These are phyloP conservation scores for Babesia ovata DNA, from an alignment of 169 alveolate species.

Conservation along the genomic window DNA sequence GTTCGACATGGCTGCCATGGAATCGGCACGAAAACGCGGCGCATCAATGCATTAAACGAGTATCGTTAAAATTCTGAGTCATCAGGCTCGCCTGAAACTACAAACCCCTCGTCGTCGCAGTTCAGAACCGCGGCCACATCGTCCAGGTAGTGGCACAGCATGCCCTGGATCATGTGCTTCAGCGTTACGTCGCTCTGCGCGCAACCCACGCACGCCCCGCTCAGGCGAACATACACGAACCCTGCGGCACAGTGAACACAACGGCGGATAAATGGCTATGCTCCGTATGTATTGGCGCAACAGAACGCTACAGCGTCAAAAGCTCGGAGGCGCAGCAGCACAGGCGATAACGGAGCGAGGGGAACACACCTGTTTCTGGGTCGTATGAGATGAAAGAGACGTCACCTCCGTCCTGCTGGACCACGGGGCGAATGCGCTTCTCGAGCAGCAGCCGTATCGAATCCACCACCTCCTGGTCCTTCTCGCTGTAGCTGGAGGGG, in stretches of 20 bases:
- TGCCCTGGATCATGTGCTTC: conserved; percentile 79
- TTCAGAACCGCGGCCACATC: conserved; percentile 72
- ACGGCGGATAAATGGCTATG: background rate
- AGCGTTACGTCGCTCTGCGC: conserved; percentile 78
- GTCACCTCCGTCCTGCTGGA: conserved; percentile 81
- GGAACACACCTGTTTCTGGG: conserved; percentile 68
- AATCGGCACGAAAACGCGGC: too few relatives aligned
- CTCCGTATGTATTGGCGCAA: conserved; percentile 4
- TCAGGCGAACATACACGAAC: conserved; percentile 73
- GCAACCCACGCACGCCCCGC: conserved; percentile 81
- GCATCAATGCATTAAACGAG: background rate
- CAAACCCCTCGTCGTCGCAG: conserved; percentile 59
- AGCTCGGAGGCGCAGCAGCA: background rate
- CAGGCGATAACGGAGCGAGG: background rate
- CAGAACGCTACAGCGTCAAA: background rate
- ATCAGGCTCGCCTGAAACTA: conserved; percentile 23
- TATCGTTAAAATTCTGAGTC: conserved; percentile 5
- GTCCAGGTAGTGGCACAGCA: conserved; percentile 76
- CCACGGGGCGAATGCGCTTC: conserved; percentile 76
- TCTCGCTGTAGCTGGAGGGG: conserved; percentile 52
- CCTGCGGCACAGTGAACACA: conserved; percentile 46
- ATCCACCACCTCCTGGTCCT: conserved; percentile 68
- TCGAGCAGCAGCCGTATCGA: conserved; percentile 75
- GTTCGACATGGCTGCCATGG: too few relatives aligned
- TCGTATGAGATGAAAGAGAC: conserved; percentile 73